A percentile compares a stretch with the other conserved stretches of the same genome.
phyloP scores from a whole-genome alignment of 208 protist genomes.

The Wallacemonas sp. region DNA sequence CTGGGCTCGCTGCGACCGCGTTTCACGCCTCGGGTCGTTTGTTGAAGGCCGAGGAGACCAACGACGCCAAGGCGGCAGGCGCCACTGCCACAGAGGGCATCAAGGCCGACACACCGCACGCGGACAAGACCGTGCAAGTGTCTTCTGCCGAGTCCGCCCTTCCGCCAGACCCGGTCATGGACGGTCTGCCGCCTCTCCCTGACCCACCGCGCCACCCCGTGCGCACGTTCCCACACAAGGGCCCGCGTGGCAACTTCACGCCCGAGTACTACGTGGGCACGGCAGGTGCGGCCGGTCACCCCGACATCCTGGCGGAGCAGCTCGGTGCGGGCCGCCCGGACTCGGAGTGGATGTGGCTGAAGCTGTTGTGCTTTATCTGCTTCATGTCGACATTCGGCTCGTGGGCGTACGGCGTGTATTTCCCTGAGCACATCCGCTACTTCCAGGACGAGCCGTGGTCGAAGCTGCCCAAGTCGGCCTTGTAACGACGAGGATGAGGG shows the following conservation, averaged over 20 bases:
- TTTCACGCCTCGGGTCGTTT: neutral
- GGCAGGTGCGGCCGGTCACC: slow-evolving; percentile 51
- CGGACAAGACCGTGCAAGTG: neutral
- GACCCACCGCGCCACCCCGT: slow-evolving; percentile 6
- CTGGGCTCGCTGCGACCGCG: neutral
- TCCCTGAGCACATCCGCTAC: slow-evolving; percentile 75
- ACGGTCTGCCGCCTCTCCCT: slow-evolving; percentile 17
- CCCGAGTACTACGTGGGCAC: slow-evolving; percentile 57
- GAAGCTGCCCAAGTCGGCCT: slow-evolving; percentile 25
- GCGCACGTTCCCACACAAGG: slow-evolving; percentile 47
- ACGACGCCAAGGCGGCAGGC: neutral
- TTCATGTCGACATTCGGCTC: slow-evolving; percentile 68
- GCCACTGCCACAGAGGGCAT: neutral
- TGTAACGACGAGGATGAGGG: neutral
- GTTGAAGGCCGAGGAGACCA: neutral
- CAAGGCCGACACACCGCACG: neutral
- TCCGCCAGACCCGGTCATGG: slow-evolving; percentile 11
- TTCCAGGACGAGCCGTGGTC: slow-evolving; percentile 91
- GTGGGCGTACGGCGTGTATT: slow-evolving; percentile 69
- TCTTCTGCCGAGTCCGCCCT: neutral
- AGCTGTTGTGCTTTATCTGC: slow-evolving; percentile 81
- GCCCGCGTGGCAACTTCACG: slow-evolving; percentile 38
- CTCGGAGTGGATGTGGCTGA: slow-evolving; percentile 84
- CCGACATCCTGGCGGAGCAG: slow-evolving; percentile 54
- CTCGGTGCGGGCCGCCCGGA: slow-evolving; percentile 57